Evolutionary conservation across 2,329 filamentous ascomycete species (phyloP), one percentile per base, ranked within the genome.

Genomic region (Immersiporthe knoxdaviesiana): DNA sequence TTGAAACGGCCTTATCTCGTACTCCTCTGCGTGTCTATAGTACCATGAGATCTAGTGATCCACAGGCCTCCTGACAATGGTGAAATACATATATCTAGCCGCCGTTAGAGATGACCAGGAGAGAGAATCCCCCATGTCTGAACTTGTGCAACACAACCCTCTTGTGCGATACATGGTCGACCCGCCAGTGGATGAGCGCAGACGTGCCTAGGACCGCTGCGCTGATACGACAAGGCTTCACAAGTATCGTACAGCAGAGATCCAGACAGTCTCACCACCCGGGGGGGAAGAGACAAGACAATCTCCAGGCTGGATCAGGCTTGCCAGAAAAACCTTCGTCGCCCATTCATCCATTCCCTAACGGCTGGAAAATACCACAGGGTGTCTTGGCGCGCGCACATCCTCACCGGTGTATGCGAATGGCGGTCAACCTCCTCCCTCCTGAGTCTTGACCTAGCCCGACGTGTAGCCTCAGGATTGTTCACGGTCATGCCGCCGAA

Each of bases 371-470:
- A 59, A 59, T 37, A 59, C 56, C 32, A 37, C 30, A 37, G 18
- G 56, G 27, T 59, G 56, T 59, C 56, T 37, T 59, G 27, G 56
- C 56, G 30, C 56, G 30, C 18, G 30, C 56, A 5, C 56, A 12
- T 32, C 56, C 56, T 35, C 32, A 59, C 30, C 30, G 16, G 56
- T 37, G 18, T 11, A n/a, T n/a, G 18, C 56, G 56, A 59, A 59
- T 10, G n/a, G 56, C 56, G 56, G 56, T 59, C 56, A 59, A n/a
- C 32, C 32, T 35, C 18, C 54, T 58, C 41, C 41, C 41, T 47
- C 21, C 18, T 47, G 44, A 47, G 44, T 37, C 24, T 27, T 30
- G 52, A 16, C 12, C 52, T 56, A 56, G 14, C 24, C 12, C 12
- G 52, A 32, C 52, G 27, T 30, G 52, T 56, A 56, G 52, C 27